Percentiles rank a stretch among this genome's conserved stretches.
Evolutionary conservation across 2,329 filamentous ascomycete species (phyloP).

Genomic region (Botryotinia globosa): DNA sequence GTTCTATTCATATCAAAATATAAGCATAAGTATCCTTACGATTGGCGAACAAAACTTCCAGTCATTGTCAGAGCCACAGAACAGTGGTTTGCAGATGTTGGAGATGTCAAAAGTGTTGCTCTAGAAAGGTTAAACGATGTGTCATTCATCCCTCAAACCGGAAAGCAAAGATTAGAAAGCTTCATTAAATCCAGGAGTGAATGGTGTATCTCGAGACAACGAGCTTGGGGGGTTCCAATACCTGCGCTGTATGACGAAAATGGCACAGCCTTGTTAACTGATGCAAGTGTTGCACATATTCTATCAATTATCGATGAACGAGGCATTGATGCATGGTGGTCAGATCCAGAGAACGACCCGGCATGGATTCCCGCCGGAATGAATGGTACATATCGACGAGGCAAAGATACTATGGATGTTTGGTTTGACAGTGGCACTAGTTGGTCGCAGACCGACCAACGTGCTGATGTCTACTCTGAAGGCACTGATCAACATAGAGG

Average conservation of each 20-base stretch:
- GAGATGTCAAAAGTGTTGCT: constrained; percentile 71
- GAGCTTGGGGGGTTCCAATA: constrained; percentile 95
- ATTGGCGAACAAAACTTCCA: constrained; percentile 93
- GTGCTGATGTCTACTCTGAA: constrained; percentile 86
- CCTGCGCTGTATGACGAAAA: constrained; percentile 77
- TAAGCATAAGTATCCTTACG: constrained; percentile 93
- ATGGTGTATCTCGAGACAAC: constrained; percentile 97
- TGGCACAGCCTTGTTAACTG: constrained; percentile 74
- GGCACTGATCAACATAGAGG: constrained; percentile 94
- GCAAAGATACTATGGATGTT: constrained; percentile 96
- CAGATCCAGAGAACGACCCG: constrained; percentile 70
- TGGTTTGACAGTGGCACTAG: constrained; percentile 99
- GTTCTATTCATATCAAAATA: constrained; percentile 70
- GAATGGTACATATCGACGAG: constrained; percentile 62
- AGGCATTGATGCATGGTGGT: constrained; percentile 94
- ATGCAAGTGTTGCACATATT: constrained; percentile 78
- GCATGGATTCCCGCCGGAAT: constrained; percentile 73
- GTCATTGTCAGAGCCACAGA: constrained; percentile 89
- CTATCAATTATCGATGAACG: constrained; percentile 72
- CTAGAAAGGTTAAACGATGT: constrained; percentile 68
- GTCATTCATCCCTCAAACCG: constrained; percentile 72
- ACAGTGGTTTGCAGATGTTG: constrained; percentile 97
- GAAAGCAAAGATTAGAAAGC: constrained; percentile 72
- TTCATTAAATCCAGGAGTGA: constrained; percentile 87
- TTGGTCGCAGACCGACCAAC: constrained; percentile 64